Percentiles rank a stretch among this genome's conserved stretches.
phyloP scores from a whole-genome alignment of 2,329 filamentous ascomycete genomes.

The Aspergillus fumigatus region DNA sequence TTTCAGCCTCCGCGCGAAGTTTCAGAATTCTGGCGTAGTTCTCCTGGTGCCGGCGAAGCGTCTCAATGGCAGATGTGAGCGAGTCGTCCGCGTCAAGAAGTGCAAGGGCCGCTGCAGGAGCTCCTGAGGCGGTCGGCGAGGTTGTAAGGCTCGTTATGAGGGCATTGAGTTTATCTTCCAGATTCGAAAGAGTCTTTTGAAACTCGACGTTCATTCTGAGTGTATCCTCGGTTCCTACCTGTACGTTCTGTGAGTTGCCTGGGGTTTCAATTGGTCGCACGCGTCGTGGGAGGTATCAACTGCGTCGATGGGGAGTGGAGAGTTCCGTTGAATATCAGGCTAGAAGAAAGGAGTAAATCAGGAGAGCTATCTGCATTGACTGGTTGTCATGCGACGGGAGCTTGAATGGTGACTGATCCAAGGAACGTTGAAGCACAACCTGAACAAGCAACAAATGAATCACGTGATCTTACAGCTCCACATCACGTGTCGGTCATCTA shows the following conservation, averaged over 20 bases:
- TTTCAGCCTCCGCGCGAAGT: constrained; percentile 37
- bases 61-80: constrained; percentile 37
- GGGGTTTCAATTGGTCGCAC: neutral
- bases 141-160: constrained; percentile 40
- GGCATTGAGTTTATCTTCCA: constrained; percentile 41
- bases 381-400: neutral
- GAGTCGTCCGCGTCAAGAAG: constrained; percentile 41
- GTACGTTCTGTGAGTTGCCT: neutral
- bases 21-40: constrained; percentile 41
- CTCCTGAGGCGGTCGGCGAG: constrained; percentile 40
- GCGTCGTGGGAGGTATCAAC: neutral
- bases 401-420: neutral
- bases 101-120: constrained; percentile 37
- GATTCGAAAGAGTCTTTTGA: constrained; percentile 34
- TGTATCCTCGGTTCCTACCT: neutral
- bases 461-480: neutral
- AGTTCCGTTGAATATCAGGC: neutral
- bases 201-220: constrained; percentile 38
- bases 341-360: neutral
- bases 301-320: neutral
- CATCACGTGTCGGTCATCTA: neutral
- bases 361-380: neutral
- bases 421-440: neutral
- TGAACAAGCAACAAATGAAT: neutral
- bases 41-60: constrained; percentile 41